Evolutionary conservation across 2,329 filamentous ascomycete species (phyloP).

Genomic region (Tolypocladium album): DNA sequence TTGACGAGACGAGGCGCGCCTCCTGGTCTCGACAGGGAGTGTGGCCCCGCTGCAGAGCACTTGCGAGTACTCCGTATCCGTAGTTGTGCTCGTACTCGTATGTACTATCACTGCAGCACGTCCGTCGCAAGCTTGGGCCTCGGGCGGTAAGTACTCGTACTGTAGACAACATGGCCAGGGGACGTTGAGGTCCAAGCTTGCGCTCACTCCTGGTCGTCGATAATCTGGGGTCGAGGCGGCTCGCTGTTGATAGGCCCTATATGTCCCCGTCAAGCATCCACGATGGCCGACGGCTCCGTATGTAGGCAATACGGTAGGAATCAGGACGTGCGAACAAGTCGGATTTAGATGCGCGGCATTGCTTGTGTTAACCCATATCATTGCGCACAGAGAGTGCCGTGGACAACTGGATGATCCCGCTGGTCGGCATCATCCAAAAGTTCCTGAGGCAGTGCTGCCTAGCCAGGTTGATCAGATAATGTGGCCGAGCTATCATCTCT

Average conservation of each 20-base stretch:
- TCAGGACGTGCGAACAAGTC: not conserved
- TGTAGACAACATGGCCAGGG: not conserved
- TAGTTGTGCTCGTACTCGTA: no score
- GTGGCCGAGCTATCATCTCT: not conserved
- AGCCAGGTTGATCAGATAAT: not conserved
- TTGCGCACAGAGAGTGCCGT: not conserved
- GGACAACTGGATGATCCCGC: not conserved
- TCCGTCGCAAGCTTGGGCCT: not conserved
- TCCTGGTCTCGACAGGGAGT: not conserved
- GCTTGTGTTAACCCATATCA: not conserved
- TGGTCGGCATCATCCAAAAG: not conserved
- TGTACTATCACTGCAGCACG: not conserved
- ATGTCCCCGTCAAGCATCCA: no score
- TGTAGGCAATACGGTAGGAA: not conserved
- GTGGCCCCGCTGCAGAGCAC: not conserved
- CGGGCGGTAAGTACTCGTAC: no score
- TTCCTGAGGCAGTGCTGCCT: not conserved
- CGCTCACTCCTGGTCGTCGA: not conserved
- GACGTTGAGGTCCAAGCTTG: not conserved
- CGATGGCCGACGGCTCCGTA: no score
- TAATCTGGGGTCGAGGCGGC: not conserved
- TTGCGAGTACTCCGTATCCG: not conserved
- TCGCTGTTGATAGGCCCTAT: not conserved
- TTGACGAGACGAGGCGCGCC: not conserved
- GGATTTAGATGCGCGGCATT: not conserved